phyloP scores from a whole-genome alignment of 306 rosid genomes.

The Casuarina equisetifolia region DNA sequence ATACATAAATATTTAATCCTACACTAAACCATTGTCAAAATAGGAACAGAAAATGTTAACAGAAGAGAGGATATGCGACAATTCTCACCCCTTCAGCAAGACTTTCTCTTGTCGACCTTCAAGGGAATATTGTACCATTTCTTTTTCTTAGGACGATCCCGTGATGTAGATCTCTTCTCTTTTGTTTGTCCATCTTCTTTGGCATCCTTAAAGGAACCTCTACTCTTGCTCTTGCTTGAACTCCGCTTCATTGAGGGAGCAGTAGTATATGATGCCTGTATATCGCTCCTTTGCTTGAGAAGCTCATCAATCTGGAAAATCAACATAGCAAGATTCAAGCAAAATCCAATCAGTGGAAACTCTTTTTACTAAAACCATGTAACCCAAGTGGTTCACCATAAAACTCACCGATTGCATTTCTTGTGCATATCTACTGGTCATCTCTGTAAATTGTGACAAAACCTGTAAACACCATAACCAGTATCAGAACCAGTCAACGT shows the following conservation, averaged over 20 bases:
- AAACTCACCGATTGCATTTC: constrained; percentile 89
- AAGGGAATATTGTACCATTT: constrained; percentile 89
- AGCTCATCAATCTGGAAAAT: constrained; percentile 78
- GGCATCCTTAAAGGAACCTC: constrained; percentile 60
- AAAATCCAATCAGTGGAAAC: neutral
- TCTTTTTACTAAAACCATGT: neutral
- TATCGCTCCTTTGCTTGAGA: constrained; percentile 85
- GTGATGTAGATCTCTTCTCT: constrained; percentile 53
- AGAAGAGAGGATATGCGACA: constrained; percentile 16
- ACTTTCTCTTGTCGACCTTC: constrained; percentile 90
- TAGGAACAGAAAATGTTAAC: constrained; percentile 4
- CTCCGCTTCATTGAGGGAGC: constrained; percentile 73
- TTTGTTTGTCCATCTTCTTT: constrained; percentile 70
- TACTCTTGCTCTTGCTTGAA: constrained; percentile 66
- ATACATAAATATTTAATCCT: constrained; percentile 12
- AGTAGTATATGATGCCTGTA: constrained; percentile 76
- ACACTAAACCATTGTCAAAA: neutral
- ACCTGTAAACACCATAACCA: constrained; percentile 51
- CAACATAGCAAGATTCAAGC: constrained; percentile 9
- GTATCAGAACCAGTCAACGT: neutral
- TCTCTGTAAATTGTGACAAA: constrained; percentile 87
- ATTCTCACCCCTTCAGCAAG: constrained; percentile 66
- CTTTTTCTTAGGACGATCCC: constrained; percentile 85
- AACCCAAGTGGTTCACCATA: neutral
- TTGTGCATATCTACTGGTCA: constrained; percentile 87